Evolutionary conservation across 139 green algal genomes (phyloP).

Genomic region (Tetradesmus lagerheimii): DNA sequence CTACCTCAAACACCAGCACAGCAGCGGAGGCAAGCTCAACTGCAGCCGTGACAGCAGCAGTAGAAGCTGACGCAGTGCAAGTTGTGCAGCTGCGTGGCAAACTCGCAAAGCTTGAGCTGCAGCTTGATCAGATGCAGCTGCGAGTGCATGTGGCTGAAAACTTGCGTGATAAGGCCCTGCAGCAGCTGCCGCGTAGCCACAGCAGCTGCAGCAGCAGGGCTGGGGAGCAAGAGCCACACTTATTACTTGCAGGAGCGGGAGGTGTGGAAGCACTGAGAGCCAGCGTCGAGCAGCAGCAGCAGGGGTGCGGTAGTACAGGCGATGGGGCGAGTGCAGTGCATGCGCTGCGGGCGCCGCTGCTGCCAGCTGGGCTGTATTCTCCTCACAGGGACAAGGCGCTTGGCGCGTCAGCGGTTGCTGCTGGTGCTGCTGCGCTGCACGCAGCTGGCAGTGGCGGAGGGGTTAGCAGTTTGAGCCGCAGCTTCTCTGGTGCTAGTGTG

Average conservation of each 20-base stretch:
- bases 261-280: too few species aligned
- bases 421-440: neutral
- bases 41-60: neutral
- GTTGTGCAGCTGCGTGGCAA: conserved; percentile 25
- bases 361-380: conserved; percentile 19
- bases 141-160: neutral
- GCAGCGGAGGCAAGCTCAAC: neutral
- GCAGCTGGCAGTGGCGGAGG: neutral
- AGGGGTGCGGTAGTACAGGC: neutral
- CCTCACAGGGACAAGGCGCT: neutral
- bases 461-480: neutral
- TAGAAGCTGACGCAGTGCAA: neutral
- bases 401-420: neutral
- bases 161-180: neutral
- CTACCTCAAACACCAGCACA: neutral
- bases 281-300: neutral
- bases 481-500: neutral
- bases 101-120: conserved; percentile 15
- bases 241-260: neutral
- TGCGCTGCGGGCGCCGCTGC: neutral
- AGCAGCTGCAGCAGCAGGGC: conserved; percentile 32
- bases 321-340: neutral
- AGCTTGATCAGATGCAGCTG: conserved; percentile 12
- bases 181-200: neutral
- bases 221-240: neutral